Evolutionary conservation across 768 basidiomycete genomes (phyloP), one percentile per base, ranked within the genome.

Genomic region (Amanita molliuscula): DNA sequence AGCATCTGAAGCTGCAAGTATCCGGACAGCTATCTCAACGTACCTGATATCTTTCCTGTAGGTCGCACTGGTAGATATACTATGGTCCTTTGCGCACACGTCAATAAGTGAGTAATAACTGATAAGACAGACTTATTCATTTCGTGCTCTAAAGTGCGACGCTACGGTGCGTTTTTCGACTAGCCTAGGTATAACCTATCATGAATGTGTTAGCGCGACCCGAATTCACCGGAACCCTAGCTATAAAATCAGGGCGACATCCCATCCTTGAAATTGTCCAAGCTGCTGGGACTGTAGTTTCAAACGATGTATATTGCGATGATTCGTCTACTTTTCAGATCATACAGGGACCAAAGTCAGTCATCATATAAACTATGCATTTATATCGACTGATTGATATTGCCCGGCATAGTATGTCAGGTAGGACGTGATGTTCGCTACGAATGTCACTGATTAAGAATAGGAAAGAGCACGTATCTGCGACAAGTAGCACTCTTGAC

Each of bases 381-480:
- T 13, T 11, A 48, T 41, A 25, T 26, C 36, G 31, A 8, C 28
- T 44, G 9, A 1, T 28, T 11, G 51, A 18, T 5, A 28, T 4
- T 33, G 34, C 35, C 18, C 35, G 29, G 13, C 52, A 25, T 50
- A 75, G 73, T 49, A 75, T 75, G 73, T 75, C 73, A 47, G 72
- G 72, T 70, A 54, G 36, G 21, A 21, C 25, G 25, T 8, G 16
- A 31, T 8, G 15, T 23, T 35, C 46, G n/a, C 8, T 2, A 11
- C 0, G n/a, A 15, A 15, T 47, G 36, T 26, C 11, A 25, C 29
- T 16, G 25, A 20, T 13, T 18, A 40, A 6, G 4, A 16, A 7
- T 44, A 77, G 92, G 93, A 0, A 98, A 99, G 66, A 94, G 89
- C 61, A 98, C 94, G 0, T 95, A 93, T 59, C 69, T 99, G 13